Evolutionary conservation across 371 early-diverging fungal species (phyloP), one percentile per base, ranked within the genome.

Genomic region (Mortierella sp.): DNA sequence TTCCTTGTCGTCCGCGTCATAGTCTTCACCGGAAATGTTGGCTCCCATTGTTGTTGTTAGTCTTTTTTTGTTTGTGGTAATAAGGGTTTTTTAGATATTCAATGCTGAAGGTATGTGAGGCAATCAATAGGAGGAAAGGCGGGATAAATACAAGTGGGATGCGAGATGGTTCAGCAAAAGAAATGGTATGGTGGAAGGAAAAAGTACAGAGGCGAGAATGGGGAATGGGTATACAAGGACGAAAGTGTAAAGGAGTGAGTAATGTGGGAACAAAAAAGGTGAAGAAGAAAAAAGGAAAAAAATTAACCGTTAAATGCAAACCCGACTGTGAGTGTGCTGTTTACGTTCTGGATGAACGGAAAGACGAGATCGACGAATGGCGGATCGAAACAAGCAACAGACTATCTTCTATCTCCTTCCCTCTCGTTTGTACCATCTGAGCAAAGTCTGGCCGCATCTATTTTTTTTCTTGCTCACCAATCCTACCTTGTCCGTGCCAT

Each of bases 1-100:
- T 66, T 83, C 84, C 44, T 76, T 83, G 72, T 68, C 74, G 39
- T 68, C 53, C 37, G 74, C 74, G 22, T 66, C 74, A 44, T 71
- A 78, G 40, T 76, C 76, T 3, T 83, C 84, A 71, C 70, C 70
- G 4, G 84, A 83, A 8, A 74, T 24, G 52, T 83, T 78, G 47
- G 63, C 64, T 19, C 84, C 84, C 84, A 83, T 83, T n/a, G 47
- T 22, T 73, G 66, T 37, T 19, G 50, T 44, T 16, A 37, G 40
- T 39, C 4, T 19, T 26, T 9, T 37, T 45, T 29, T 34, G 29
- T n/a, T 43, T 10, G 26, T n/a, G 24, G 71, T 22, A 13, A n/a
- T n/a, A n/a, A n/a, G n/a, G n/a, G n/a, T n/a, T n/a, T n/a, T n/a
- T n/a, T n/a, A n/a, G n/a, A n/a, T n/a, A n/a, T n/a, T n/a, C n/a